These are phyloP conservation scores for Bolboschoenoplectus hybrid DNA, from an alignment of 202 grass and related monocot genomes.

Conservation along the genomic window DNA sequence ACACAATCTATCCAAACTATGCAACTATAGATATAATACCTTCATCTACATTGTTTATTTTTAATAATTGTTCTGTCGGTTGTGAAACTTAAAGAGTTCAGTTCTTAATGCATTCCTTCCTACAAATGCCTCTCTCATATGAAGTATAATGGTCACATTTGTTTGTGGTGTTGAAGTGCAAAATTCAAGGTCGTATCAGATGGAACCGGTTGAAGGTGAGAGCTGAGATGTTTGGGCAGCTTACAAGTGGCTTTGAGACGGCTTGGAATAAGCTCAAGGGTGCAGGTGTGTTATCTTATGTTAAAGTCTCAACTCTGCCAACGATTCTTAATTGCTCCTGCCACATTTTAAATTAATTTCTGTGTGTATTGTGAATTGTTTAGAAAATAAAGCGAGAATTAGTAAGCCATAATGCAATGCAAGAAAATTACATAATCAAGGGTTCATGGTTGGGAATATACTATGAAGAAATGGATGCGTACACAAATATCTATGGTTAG, in stretches of 20 bases:
- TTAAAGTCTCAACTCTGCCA: not conserved
- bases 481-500: not conserved
- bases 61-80: not conserved
- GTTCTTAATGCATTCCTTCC: not conserved
- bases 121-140: not conserved
- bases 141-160: not conserved
- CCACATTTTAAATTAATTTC: not conserved
- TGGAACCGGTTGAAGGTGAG: constrained; percentile 56
- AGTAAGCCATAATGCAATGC: not conserved
- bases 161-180: constrained; percentile 21
- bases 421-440: not conserved
- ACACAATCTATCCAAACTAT: no score
- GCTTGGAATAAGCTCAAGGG: constrained; percentile 97
- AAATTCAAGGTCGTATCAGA: constrained; percentile 38
- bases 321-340: not conserved
- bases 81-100: not conserved
- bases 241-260: constrained; percentile 87
- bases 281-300: constrained; percentile 49
- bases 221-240: constrained; percentile 97
- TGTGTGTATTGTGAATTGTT: not conserved
- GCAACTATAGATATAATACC: not conserved
- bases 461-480: not conserved
- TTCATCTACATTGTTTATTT: not conserved
- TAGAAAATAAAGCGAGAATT: not conserved
- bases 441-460: not conserved